Evolutionary conservation across 2,329 filamentous ascomycete genomes (phyloP).

Genomic region (Dactylellina leptospora): DNA sequence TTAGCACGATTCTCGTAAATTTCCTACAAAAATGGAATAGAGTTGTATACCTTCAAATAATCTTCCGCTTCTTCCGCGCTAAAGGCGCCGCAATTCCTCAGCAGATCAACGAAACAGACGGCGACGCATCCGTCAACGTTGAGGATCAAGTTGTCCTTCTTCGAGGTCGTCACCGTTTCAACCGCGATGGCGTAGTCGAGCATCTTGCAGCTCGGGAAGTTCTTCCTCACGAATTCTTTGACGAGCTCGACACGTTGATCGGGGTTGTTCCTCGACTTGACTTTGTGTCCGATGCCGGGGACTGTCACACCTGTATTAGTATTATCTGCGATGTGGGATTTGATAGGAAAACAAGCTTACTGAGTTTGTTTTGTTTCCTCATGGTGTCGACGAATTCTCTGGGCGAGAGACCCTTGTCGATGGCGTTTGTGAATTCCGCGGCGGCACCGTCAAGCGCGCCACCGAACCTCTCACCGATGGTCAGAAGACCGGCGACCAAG

Average conservation of each 20-base stretch:
- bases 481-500: slow-evolving; percentile 93
- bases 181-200: slow-evolving; percentile 98
- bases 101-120: slow-evolving; percentile 96
- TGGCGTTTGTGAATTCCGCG: slow-evolving; percentile 97
- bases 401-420: slow-evolving; percentile 96
- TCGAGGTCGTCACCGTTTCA: slow-evolving; percentile 96
- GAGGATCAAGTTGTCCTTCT: slow-evolving; percentile 99
- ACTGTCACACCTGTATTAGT: slow-evolving; percentile 66
- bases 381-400: slow-evolving; percentile 99
- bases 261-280: slow-evolving; percentile 99
- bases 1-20: neutral
- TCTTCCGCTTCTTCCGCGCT: slow-evolving; percentile 95
- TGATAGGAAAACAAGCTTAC: slow-evolving; percentile 62
- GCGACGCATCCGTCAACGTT: slow-evolving; percentile 99
- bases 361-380: slow-evolving; percentile 99
- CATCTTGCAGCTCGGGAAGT: slow-evolving; percentile 97
- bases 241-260: slow-evolving; percentile 99
- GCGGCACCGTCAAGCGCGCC: slow-evolving; percentile 97
- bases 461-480: slow-evolving; percentile 97
- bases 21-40: neutral
- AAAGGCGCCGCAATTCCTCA: slow-evolving; percentile 98
- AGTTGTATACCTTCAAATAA: slow-evolving; percentile 73
- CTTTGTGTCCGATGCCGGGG: slow-evolving; percentile 97
- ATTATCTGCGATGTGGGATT: slow-evolving; percentile 57
- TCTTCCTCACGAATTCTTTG: slow-evolving; percentile 97